phyloP scores from a whole-genome alignment of 1,284 basidiomycete species.

The Erythrobasidium hasegawianum region DNA sequence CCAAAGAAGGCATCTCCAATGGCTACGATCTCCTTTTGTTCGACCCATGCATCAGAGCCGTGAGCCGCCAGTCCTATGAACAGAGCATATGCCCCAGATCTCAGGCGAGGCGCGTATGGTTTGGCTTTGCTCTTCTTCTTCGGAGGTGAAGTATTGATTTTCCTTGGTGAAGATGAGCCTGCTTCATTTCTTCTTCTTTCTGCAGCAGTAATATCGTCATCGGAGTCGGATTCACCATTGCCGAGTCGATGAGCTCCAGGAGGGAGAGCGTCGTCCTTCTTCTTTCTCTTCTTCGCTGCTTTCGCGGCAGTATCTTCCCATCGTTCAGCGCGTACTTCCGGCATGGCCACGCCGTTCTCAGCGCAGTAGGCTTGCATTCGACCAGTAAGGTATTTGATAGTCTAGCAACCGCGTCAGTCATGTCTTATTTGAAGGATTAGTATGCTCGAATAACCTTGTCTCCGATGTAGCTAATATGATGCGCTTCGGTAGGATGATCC shows the following conservation, averaged over 20 bases:
- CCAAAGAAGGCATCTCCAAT: slow-evolving; percentile 25
- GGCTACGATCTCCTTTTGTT: slow-evolving; percentile 13
- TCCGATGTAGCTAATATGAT: slow-evolving; percentile 14
- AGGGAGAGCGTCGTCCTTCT: not conserved
- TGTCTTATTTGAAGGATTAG: too few relatives aligned
- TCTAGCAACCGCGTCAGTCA: slow-evolving; percentile 1
- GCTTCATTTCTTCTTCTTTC: too few relatives aligned
- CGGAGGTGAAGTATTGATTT: slow-evolving; percentile 15
- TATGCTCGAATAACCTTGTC: slow-evolving; percentile 8
- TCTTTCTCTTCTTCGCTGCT: slow-evolving; percentile 27
- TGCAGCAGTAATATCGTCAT: too few relatives aligned
- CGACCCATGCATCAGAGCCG: slow-evolving; percentile 21
- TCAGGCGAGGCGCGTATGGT: slow-evolving; percentile 19
- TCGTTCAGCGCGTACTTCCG: not conserved
- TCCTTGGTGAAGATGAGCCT: not conserved
- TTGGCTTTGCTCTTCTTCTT: slow-evolving; percentile 10
- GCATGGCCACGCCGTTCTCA: slow-evolving; percentile 11
- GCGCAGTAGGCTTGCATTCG: slow-evolving; percentile 23
- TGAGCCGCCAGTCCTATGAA: slow-evolving; percentile 25
- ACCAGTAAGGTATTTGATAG: slow-evolving; percentile 14
- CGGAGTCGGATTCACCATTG: not conserved
- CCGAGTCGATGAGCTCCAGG: not conserved
- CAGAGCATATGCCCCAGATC: slow-evolving; percentile 23
- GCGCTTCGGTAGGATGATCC: slow-evolving; percentile 19
- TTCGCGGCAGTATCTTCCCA: slow-evolving; percentile 27